Base-by-base conservation (phyloP, 495 filamentous ascomycete genomes). In the Hypoxylon perforatum region DNA sequence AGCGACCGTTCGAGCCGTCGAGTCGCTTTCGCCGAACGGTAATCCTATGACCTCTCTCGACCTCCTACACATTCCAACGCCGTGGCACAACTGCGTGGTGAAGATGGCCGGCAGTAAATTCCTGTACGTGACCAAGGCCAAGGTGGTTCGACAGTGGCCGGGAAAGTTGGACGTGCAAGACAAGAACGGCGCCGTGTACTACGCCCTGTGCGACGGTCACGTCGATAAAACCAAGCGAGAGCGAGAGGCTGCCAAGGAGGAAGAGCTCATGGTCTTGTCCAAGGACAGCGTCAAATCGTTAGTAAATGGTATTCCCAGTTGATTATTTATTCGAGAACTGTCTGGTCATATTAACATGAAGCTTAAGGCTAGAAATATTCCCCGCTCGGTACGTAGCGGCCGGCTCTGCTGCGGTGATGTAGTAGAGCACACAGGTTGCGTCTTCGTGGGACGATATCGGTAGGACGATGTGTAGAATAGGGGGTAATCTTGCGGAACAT, bases 331-430 rank as follows among this genome's bases (percentile, higher is more conserved):
- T n/a, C 3, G 3, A 38, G 35, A 38, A 11, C 9, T n/a, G 14
- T 17, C 39, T 4, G 3, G 35, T 3, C 14, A 38, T 11, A 51
- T 55, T 80, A 68, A 60, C 80, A 56, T 61, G 80, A 83, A 0
- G 73, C 75, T 45, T 77, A 78, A 46, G 87, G 57, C 0, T 82
- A 72, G 54, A 82, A 81, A 22, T 82, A 72, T 0, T 81, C 71
- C 7, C 84, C 75, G 0, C 80, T 80, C 38, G 77, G 80, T 10
- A 82, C 79, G 19, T 75, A 51, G 7, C 81, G 76, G 62, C 73
- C 76, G 7, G 78, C 74, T 65, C 82, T 77, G 36, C 71, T 44
- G 39, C 74, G 69, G 41, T 72, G 22, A 23, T 53, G n/a, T 51
- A 75, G n/a, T 51, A 75, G 47, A 30, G 55, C 22, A 25, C 23